phyloP scores from a whole-genome alignment of 1,284 basidiomycete genomes.

The Mixia osmundae region DNA sequence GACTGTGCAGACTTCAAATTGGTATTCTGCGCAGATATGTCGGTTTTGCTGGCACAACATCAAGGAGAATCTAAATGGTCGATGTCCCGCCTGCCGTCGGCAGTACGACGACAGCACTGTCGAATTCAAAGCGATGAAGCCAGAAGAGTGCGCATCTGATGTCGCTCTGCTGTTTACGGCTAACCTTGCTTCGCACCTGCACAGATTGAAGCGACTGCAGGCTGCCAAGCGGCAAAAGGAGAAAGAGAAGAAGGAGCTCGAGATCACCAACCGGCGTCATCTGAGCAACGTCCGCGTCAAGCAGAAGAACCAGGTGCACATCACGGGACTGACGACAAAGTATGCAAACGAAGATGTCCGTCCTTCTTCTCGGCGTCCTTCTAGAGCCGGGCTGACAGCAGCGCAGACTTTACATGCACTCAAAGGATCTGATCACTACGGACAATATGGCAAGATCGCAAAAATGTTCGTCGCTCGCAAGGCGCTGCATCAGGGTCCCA shows the following conservation, averaged over 20 bases:
- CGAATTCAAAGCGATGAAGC: conserved; percentile 85
- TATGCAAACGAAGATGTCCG: conserved; percentile 87
- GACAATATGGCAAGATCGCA: conserved; percentile 93
- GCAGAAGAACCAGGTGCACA: conserved; percentile 88
- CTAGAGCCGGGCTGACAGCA: neutral
- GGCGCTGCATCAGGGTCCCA: conserved; percentile 27
- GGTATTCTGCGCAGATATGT: conserved; percentile 44
- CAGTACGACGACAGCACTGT: conserved; percentile 80
- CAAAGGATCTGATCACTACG: conserved; percentile 90
- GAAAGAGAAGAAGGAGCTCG: conserved; percentile 86
- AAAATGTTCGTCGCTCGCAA: conserved; percentile 89
- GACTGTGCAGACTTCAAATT: neutral
- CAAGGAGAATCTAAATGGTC: conserved; percentile 81
- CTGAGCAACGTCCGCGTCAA: conserved; percentile 86
- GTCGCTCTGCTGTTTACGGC: neutral
- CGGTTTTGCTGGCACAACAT: conserved; percentile 99
- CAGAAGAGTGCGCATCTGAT: conserved; percentile 55
- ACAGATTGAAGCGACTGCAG: conserved; percentile 76
- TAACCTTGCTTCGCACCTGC: conserved; percentile 6
- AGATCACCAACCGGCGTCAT: conserved; percentile 61
- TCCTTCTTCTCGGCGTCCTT: conserved; percentile 1
- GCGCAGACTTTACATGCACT: conserved; percentile 78
- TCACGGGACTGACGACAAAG: conserved; percentile 72
- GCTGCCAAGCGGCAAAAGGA: conserved; percentile 91
- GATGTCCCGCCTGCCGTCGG: conserved; percentile 88